phyloP scores from a whole-genome alignment of 176 grass and related monocot species.

The Cenchrus fungigraminus region DNA sequence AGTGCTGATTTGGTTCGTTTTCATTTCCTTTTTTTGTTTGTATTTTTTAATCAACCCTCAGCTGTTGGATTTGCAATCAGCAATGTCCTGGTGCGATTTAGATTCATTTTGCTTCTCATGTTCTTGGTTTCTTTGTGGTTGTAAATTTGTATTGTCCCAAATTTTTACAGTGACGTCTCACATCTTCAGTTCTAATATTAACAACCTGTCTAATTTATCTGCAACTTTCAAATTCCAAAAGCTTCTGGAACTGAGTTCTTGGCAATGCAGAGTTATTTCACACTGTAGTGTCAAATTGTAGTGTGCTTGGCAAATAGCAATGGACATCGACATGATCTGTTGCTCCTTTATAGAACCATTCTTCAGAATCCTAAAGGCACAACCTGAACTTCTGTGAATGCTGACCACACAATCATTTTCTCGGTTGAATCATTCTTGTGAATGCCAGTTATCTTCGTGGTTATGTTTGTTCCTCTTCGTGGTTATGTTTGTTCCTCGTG shows the following conservation, averaged over 20 bases:
- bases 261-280: neutral
- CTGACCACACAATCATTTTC: too few species aligned
- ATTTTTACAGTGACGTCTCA: too few species aligned
- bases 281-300: neutral
- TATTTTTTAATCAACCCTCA: neutral
- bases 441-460: too few species aligned
- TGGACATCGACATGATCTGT: conserved; percentile 32
- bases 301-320: too few species aligned
- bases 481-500: too few species aligned
- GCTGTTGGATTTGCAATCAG: neutral
- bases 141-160: too few species aligned
- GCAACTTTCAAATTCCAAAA: neutral
- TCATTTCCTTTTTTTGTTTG: neutral
- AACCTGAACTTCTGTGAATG: too few species aligned
- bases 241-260: neutral
- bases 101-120: neutral
- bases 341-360: conserved; percentile 38
- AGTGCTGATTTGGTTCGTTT: neutral
- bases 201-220: too few species aligned
- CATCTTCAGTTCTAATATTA: too few species aligned
- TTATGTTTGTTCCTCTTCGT: too few species aligned
- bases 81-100: neutral
- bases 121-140: neutral
- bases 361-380: too few species aligned
- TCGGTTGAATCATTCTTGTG: too few species aligned